Conservation (phyloP, 164 flowering plant genomes). For the Chimonanthus salicifolius region DNA sequence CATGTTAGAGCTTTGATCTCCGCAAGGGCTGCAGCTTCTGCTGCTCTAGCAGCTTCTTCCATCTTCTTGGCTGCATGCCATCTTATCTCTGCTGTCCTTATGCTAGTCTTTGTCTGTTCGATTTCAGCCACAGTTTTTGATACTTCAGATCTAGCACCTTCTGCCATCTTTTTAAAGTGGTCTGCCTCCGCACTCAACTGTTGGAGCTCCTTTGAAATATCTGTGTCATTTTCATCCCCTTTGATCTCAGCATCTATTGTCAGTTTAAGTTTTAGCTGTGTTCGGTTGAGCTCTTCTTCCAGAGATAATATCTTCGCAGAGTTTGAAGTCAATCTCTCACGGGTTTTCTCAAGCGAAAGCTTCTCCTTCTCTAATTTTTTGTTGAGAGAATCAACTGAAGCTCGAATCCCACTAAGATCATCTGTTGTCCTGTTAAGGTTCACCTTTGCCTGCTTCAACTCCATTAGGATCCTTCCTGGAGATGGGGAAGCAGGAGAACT, state of each 20-base stretch:
- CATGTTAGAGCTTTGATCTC: conserved; percentile 61
- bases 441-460: conserved; percentile 79
- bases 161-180: conserved; percentile 61
- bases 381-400: conserved; percentile 61
- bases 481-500: conserved; percentile 35
- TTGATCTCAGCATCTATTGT: conserved; percentile 35
- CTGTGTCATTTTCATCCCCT: conserved; percentile 28
- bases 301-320: conserved; percentile 57
- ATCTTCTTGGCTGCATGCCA: conserved; percentile 76
- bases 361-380: conserved; percentile 73
- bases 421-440: conserved; percentile 64
- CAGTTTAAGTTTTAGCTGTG: conserved; percentile 39
- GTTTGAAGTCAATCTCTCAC: conserved; percentile 55
- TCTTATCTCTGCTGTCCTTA: conserved; percentile 70
- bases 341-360: conserved; percentile 58
- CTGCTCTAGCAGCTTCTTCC: conserved; percentile 84
- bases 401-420: conserved; percentile 67
- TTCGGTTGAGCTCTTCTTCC: conserved; percentile 58
- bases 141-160: conserved; percentile 60
- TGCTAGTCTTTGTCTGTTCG: conserved; percentile 51
- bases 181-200: conserved; percentile 60
- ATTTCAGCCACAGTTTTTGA: conserved; percentile 56
- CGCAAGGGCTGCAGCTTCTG: conserved; percentile 74
- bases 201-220: conserved; percentile 52
- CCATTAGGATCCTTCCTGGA: conserved; percentile 64